Evolutionary conservation across 1,139 yeast species (phyloP).

Genomic region (Pichia sp.): DNA sequence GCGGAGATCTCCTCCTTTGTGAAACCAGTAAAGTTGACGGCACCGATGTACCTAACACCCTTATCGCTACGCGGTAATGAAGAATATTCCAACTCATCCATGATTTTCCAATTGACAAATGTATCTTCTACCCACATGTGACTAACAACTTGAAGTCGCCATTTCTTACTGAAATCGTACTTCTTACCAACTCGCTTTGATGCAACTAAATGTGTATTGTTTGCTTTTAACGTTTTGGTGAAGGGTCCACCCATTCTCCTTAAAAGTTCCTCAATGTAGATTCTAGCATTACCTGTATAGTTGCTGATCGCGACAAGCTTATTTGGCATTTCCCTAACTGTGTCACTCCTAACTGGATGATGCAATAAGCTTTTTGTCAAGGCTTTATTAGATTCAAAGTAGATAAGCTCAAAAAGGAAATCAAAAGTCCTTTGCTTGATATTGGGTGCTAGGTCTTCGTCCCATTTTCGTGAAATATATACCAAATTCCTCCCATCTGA

Average conservation of each 20-base stretch:
- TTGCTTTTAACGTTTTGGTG: conserved; percentile 56
- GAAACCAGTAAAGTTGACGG: conserved; percentile 8
- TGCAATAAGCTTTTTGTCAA: conserved; percentile 39
- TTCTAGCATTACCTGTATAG: conserved; percentile 78
- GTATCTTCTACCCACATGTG: conserved; percentile 87
- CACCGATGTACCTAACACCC: conserved; percentile 43
- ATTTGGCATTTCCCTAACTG: conserved; percentile 45
- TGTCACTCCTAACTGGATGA: conserved; percentile 57
- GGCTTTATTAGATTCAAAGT: not conserved
- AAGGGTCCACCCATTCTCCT: conserved; percentile 68
- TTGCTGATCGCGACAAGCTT: conserved; percentile 63
- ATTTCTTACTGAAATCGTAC: conserved; percentile 59
- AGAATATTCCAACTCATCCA: conserved; percentile 28
- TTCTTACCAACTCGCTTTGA: conserved; percentile 67
- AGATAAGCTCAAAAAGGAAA: conserved; percentile 8
- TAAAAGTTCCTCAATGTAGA: conserved; percentile 60
- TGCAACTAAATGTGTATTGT: conserved; percentile 65
- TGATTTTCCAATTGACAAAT: conserved; percentile 43
- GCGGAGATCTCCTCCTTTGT: too few species aligned
- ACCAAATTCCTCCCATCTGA: too few species aligned
- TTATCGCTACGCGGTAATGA: conserved; percentile 26
- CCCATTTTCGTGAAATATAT: too few species aligned
- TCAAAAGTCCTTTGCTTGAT: conserved; percentile 7
- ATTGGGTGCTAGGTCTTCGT: too few species aligned
- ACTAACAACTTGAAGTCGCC: conserved; percentile 57